phyloP scores from a whole-genome alignment of 164 flowering plant species.

The Tinospora cordifolia region DNA sequence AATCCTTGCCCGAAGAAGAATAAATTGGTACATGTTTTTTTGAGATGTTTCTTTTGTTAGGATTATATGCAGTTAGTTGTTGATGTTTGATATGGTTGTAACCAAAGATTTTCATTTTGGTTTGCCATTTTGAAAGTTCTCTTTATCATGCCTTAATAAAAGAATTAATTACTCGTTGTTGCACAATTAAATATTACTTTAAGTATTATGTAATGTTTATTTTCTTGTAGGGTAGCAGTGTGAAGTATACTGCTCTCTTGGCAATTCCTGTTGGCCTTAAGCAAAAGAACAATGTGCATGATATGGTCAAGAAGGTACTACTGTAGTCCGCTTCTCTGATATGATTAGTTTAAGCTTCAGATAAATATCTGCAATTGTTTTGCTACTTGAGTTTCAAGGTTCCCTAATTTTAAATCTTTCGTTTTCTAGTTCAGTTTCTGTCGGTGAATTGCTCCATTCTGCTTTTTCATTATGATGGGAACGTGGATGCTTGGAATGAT shows the following conservation, averaged over 20 bases:
- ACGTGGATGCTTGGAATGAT: constrained; percentile 29
- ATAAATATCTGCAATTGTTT: background rate
- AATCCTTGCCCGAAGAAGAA: too few relatives aligned
- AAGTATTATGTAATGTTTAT: background rate
- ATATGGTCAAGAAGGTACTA: constrained; percentile 24
- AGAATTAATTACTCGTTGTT: too few relatives aligned
- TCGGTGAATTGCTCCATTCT: constrained; percentile 21
- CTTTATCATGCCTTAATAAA: too few relatives aligned
- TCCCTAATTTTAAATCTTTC: constrained; percentile 11
- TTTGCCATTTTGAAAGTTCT: too few relatives aligned
- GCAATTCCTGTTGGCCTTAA: constrained; percentile 30
- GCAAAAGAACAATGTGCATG: constrained; percentile 27
- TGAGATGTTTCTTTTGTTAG: too few relatives aligned
- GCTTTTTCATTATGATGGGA: constrained; percentile 33
- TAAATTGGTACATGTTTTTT: too few relatives aligned
- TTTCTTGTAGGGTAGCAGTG: constrained; percentile 9
- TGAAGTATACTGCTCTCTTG: constrained; percentile 18
- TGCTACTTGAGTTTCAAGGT: background rate
- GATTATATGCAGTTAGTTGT: too few relatives aligned
- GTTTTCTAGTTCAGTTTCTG: constrained; percentile 28
- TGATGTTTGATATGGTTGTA: too few relatives aligned
- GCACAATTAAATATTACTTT: background rate
- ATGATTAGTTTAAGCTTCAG: background rate
- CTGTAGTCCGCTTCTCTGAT: background rate
- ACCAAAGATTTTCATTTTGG: too few relatives aligned